A percentile compares a stretch with the other conserved stretches of the same genome.
These are phyloP conservation scores for Trichoderma oligosporum DNA, from an alignment of 2,329 filamentous ascomycete species.

Conservation along the genomic window DNA sequence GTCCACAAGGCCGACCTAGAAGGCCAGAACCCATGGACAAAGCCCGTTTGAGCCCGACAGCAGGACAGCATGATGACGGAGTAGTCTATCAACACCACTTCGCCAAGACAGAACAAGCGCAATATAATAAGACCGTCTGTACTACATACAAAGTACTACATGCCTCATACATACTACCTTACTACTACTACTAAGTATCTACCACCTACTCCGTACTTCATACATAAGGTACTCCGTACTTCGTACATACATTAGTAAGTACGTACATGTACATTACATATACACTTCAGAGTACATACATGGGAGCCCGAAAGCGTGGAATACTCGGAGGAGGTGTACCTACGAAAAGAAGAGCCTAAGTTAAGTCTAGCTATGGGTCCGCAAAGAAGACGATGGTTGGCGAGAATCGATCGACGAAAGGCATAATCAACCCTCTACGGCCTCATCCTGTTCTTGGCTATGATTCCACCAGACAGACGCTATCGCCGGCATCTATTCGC, in stretches of 20 bases:
- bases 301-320: slow-evolving; percentile 11
- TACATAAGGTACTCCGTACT: too few species aligned
- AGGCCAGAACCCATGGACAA: slow-evolving; percentile 3
- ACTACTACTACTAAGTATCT: too few species aligned
- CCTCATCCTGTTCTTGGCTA: too few species aligned
- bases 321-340: slow-evolving; percentile 3
- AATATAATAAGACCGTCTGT: neutral
- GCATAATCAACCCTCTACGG: neutral
- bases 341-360: slow-evolving; percentile 6
- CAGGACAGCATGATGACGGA: neutral
- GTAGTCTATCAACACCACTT: neutral
- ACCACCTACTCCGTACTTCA: too few species aligned
- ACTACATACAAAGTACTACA: neutral
- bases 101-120: neutral
- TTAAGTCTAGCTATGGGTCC: neutral
- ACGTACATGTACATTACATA: slow-evolving; percentile 15
- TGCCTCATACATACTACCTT: neutral
- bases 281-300: slow-evolving; percentile 12
- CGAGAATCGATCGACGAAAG: slow-evolving; percentile 2
- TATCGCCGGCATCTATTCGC: too few species aligned
- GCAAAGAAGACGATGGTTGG: neutral
- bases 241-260: neutral
- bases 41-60: slow-evolving; percentile 10
- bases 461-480: too few species aligned
- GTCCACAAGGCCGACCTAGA: neutral